Evolutionary conservation across 208 protist species (phyloP), one percentile per base, ranked within the genome.

Genomic region (Wallacemonas sp.): DNA sequence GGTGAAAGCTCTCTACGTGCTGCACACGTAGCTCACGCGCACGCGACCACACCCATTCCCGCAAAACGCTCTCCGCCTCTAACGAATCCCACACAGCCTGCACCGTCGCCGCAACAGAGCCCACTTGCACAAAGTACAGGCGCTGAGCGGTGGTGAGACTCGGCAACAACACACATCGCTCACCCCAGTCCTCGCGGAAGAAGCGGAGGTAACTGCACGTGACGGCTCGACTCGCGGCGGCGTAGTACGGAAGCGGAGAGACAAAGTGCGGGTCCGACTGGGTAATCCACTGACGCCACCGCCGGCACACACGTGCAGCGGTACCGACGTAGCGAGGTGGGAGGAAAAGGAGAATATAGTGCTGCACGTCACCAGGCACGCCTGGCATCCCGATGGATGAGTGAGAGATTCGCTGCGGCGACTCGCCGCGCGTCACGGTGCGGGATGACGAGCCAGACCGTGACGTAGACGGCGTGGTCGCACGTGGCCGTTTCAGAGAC

Each of bases 121-220:
- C 37, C 15, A 71, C 13, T 2, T 34, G 34, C 44, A 32, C 26
- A 10, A 45, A 10, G 27, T 74, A 42, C 1, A 82, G 54, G 5
- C 78, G 68, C 4, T 78, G 78, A 2, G 73, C 8, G 3, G 71
- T 72, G 21, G 69, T 83, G 3, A 85, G 60, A 17, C 64, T 57
- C 26, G 73, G 37, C 37, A 85, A 38, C 8, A 45, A 65, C 52
- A 88, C 29, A 37, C 39, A 65, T 57, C 41, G 45, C 64, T 71
- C 63, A 17, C 78, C 79, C 79, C 83, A 83, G 41, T 73, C 55
- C 12, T 73, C 58, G n/a, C 48, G 53, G 59, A 85, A 73, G 44
- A 81, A 83, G 22, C 15, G 38, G 4, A 77, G 39, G 68, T 81
- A 89, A 30, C 55, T 61, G 19, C 45, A 50, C 22, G 78, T 82